phyloP scores from a whole-genome alignment of 805 yeast species.

The Ogataea polymorpha region DNA sequence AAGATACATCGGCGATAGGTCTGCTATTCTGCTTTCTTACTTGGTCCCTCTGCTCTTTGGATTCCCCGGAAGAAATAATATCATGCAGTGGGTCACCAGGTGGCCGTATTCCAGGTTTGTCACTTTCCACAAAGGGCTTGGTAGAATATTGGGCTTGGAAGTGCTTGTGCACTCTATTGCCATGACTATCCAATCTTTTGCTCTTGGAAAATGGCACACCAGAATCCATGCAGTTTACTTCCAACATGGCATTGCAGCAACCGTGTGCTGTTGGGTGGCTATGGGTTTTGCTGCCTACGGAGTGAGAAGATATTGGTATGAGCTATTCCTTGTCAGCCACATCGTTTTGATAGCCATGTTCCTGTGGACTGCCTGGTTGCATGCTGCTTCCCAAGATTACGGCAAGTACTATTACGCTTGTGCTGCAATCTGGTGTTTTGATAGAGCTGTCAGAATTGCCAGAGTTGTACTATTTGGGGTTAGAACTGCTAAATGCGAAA shows the following conservation, averaged over 20 bases:
- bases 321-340: slow-evolving; percentile 57
- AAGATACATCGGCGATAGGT: slow-evolving; percentile 46
- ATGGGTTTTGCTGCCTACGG: slow-evolving; percentile 44
- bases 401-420: slow-evolving; percentile 35
- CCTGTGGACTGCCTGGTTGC: slow-evolving; percentile 56
- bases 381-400: slow-evolving; percentile 40
- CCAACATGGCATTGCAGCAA: slow-evolving; percentile 35
- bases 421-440: slow-evolving; percentile 51
- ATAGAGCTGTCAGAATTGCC: slow-evolving; percentile 45
- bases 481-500: slow-evolving; percentile 36
- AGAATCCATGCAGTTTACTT: slow-evolving; percentile 31
- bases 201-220: slow-evolving; percentile 18
- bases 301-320: slow-evolving; percentile 57
- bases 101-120: slow-evolving; percentile 56
- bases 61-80: slow-evolving; percentile 63
- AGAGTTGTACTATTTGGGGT: slow-evolving; percentile 38
- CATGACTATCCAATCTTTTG: slow-evolving; percentile 26
- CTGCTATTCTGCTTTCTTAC: slow-evolving; percentile 49
- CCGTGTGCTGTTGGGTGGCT: slow-evolving; percentile 40
- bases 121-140: slow-evolving; percentile 55
- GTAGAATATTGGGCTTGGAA: slow-evolving; percentile 41
- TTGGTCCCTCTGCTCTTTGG: slow-evolving; percentile 49
- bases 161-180: slow-evolving; percentile 44
- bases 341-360: slow-evolving; percentile 52
- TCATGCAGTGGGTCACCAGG: slow-evolving; percentile 56